Evolutionary conservation across 2,329 filamentous ascomycete species (phyloP).

Genomic region (Talaromyces sp.): DNA sequence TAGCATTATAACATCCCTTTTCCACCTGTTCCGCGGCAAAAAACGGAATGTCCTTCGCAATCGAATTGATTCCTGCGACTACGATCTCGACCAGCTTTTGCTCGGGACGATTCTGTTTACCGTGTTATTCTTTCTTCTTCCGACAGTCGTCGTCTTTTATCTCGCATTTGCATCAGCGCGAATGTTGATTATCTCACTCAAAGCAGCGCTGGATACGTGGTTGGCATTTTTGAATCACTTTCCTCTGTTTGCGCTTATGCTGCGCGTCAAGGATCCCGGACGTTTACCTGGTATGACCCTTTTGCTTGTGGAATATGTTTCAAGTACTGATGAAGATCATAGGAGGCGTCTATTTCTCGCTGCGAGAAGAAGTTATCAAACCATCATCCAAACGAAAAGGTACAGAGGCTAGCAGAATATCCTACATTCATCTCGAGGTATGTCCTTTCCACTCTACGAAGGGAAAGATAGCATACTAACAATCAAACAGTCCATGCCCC

Average conservation of each 20-base stretch:
- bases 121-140: conserved; percentile 87
- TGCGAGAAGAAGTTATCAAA: conserved; percentile 67
- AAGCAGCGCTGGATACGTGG: conserved; percentile 85
- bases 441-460: conserved; percentile 18
- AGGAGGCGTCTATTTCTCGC: conserved; percentile 87
- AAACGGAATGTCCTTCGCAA: conserved; percentile 96
- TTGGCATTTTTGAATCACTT: conserved; percentile 97
- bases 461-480: not conserved
- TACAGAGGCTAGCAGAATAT: conserved; percentile 58
- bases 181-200: conserved; percentile 92
- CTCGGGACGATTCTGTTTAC: conserved; percentile 97
- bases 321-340: not conserved
- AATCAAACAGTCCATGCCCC: conserved; percentile 70
- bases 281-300: conserved; percentile 69
- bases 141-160: conserved; percentile 95
- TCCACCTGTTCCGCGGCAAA: conserved; percentile 96
- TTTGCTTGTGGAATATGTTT: not conserved
- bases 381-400: conserved; percentile 32
- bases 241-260: conserved; percentile 93
- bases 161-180: conserved; percentile 90
- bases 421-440: conserved; percentile 85
- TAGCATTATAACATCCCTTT: conserved; percentile 93
- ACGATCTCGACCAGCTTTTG: conserved; percentile 93
- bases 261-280: conserved; percentile 87
- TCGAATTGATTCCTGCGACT: conserved; percentile 97